phyloP scores from a whole-genome alignment of 805 yeast species.

The Wickerhamomyces kurtzmanii region DNA sequence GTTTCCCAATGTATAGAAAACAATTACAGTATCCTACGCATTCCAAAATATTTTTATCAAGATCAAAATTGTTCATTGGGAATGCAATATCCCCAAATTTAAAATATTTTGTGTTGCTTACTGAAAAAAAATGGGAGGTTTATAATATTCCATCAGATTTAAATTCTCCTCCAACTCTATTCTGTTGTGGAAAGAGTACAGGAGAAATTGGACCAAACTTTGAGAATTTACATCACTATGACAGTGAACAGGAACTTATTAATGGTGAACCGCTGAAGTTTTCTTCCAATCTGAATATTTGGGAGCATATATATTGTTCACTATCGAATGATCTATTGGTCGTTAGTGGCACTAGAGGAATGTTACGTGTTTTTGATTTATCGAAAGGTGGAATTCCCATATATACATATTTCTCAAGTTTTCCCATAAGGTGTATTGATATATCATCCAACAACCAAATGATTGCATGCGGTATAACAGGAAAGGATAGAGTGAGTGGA shows the following conservation, averaged over 20 bases:
- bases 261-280: no score
- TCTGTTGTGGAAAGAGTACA: conserved; percentile 58
- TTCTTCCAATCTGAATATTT: conserved; percentile 24
- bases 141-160: conserved; percentile 41
- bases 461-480: conserved; percentile 76
- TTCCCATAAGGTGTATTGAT: conserved; percentile 74
- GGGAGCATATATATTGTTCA: conserved; percentile 55
- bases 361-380: conserved; percentile 56
- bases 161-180: conserved; percentile 39
- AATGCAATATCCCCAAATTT: conserved; percentile 57
- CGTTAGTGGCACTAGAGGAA: conserved; percentile 64
- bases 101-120: conserved; percentile 53
- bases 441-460: conserved; percentile 54
- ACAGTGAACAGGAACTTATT: neutral
- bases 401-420: conserved; percentile 58
- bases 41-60: conserved; percentile 35
- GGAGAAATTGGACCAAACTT: conserved; percentile 57
- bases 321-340: conserved; percentile 49
- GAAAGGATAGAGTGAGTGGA: conserved; percentile 58
- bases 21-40: conserved; percentile 45
- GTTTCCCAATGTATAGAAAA: conserved; percentile 76
- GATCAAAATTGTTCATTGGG: conserved; percentile 39
- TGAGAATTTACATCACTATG: conserved; percentile 22
- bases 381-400: conserved; percentile 48
- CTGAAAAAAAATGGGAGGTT: conserved; percentile 68